Conservation (phyloP, 2,329 filamentous ascomycete species). For the Cordyceps pruinosa region DNA sequence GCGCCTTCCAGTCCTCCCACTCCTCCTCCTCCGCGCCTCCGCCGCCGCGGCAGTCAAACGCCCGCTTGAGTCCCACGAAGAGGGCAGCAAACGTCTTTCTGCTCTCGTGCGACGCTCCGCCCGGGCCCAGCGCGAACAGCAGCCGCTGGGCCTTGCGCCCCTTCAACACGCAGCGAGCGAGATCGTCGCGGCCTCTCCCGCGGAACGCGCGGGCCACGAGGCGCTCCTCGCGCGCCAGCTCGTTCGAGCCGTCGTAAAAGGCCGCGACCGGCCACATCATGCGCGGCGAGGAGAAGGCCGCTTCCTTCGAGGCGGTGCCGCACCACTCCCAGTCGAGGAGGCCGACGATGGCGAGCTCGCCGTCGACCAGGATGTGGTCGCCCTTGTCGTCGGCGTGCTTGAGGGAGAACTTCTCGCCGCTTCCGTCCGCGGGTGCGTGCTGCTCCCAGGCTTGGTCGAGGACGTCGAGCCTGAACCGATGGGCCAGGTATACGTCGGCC, state of each 20-base stretch:
- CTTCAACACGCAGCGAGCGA: conserved; percentile 15
- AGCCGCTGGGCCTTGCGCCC: conserved; percentile 16
- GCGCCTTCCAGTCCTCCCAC: not conserved
- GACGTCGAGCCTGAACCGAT: conserved; percentile 5
- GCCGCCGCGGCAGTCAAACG: not conserved
- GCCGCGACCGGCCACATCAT: conserved; percentile 28
- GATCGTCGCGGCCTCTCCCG: conserved; percentile 15
- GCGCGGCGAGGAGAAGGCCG: conserved; percentile 19
- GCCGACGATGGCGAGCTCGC: conserved; percentile 33
- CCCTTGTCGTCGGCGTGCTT: conserved; percentile 40
- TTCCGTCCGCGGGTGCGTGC: too few species aligned
- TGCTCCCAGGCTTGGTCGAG: not conserved
- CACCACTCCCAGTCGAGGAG: conserved; percentile 40
- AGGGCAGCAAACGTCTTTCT: conserved; percentile 12
- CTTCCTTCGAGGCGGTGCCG: conserved; percentile 19
- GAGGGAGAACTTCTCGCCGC: conserved; percentile 25
- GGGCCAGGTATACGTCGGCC: conserved; percentile 18
- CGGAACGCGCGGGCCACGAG: conserved; percentile 12
- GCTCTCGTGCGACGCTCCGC: not conserved
- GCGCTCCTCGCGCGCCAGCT: conserved; percentile 14
- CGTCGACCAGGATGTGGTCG: conserved; percentile 36
- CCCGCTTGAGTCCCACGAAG: conserved; percentile 13
- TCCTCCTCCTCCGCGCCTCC: not conserved
- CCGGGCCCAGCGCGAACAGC: conserved; percentile 17
- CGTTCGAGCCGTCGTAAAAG: conserved; percentile 26